Base-by-base conservation (phyloP, 192 early-diverging fungal genomes). In the Rhizoclosmatium sp. region DNA sequence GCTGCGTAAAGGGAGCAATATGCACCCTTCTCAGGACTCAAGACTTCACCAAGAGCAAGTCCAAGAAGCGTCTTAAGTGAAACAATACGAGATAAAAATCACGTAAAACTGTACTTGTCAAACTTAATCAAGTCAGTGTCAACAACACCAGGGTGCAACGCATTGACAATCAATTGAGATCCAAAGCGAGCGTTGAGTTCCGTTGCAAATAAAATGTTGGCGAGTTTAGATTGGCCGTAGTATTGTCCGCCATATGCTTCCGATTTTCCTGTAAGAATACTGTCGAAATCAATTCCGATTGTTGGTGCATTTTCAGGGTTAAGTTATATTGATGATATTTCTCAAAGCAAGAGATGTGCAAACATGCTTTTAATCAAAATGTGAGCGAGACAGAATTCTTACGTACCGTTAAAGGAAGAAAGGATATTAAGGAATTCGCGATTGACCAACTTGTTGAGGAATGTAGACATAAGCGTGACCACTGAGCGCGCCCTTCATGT, bases 101-200 rank as follows among this genome's bases (percentile, higher is more conserved):
- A 71, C 54, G 39, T 7, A 40, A 62, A 71, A 4, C 4, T 71
- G 47, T 23, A 71, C 69, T 78, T 49, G 12, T 78, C 77, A 42
- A 80, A 81, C 56, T 85, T 66, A 5, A 45, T 61, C 42, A 91
- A 56, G 19, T 91, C 85, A 1, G 88, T 91, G 51, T 83, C 69
- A 16, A 90, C 88, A 47, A 84, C 80, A 12, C 88, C 86, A n/a
- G 90, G 90, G 71, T 90, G 83, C 3, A 87, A 19, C 41, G 79
- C 60, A 81, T 91, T 85, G 1, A 86, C 84, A 64, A 81, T 69
- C 44, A 69, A 64, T 59, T 76, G 76, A 56, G 65, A 61, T n/a
- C 71, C 78, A 59, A 65, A 80, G 12, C 42, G 60, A 31, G 65
- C 39, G 23, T 76, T 61, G 39, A 84, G 73, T 19, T 44, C 46